Evolutionary conservation across 176 grass and related monocot genomes (phyloP), one percentile per base, ranked within the genome.

Genomic region (Saccharum spontaneum): DNA sequence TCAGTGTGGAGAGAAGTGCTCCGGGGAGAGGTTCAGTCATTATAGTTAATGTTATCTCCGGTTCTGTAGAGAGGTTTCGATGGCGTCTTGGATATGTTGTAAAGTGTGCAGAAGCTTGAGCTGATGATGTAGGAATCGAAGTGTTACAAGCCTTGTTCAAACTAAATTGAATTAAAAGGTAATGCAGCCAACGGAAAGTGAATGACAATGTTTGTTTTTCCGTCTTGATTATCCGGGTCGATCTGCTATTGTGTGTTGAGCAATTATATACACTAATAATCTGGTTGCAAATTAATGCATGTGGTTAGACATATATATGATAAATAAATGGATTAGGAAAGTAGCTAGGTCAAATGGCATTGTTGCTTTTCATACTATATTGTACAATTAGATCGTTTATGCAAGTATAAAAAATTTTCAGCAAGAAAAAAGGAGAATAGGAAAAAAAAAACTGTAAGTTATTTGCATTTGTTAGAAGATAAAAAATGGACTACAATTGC

Each of bases 71-170:
- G 38, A 63, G 39, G 30, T 45, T 77, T 88, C 23, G 20, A 62
- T 41, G 15, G 22, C 1, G 55, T 65, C 68, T 26, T 86, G 34
- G 49, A 38, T 12, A 69, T 76, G 7, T 22, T 50, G 38, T 76
- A 54, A n/a, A 64, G 8, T 69, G 79, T 71, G 82, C 18, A 77
- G 7, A 83, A 71, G 11, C 41, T 41, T 88, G 8, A 49, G 49
- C 49, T 50, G n/a, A 23, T 40, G 52, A 40, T 39, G 49, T 28
- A 83, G 77, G 6, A 87, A 69, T 33, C 9, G 22, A 10, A n/a
- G 39, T 7, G 41, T 39, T 52, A 61, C 50, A 63, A 71, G 8
- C 14, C 7, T 78, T 49, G 66, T 61, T 60, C 24, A 10, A 44
- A 43, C 1, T 49, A 49, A 49, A 49, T 16, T 49, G 46, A 49